These are phyloP conservation scores for Paecilomyces niveus DNA, from an alignment of 2,329 filamentous ascomycete species.

Conservation along the genomic window DNA sequence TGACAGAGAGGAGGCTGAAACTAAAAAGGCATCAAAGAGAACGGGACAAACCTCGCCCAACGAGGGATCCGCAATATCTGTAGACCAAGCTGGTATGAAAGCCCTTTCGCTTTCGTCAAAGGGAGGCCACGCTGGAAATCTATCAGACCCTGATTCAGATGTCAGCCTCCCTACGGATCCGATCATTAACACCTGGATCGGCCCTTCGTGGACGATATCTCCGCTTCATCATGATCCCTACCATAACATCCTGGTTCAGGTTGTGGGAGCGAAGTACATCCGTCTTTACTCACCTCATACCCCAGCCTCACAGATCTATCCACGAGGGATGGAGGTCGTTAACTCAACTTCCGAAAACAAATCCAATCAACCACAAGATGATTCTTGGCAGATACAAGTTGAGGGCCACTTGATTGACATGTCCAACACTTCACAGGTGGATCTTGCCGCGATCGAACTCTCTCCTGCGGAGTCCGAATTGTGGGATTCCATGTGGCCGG, in stretches of 20 bases:
- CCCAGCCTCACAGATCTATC: constrained; percentile 38
- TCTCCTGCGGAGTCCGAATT: constrained; percentile 35
- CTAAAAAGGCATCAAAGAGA: constrained; percentile 22
- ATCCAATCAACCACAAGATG: not conserved
- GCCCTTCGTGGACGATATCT: constrained; percentile 78
- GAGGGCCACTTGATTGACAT: constrained; percentile 58
- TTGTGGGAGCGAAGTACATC: constrained; percentile 88
- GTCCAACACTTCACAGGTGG: constrained; percentile 79
- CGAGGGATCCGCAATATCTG: not conserved
- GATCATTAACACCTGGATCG: constrained; percentile 86
- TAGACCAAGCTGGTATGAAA: not conserved
- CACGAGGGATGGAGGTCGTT: constrained; percentile 31
- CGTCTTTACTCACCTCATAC: constrained; percentile 69
- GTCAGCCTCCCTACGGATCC: constrained; percentile 41
- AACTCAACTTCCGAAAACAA: constrained; percentile 8
- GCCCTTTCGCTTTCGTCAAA: constrained; percentile 4
- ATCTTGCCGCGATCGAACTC: constrained; percentile 63
- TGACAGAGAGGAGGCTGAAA: constrained; percentile 15
- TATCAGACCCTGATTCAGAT: constrained; percentile 7
- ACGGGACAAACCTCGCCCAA: constrained; percentile 16
- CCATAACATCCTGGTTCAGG: constrained; percentile 84
- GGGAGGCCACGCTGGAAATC: constrained; percentile 4
- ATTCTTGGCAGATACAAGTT: constrained; percentile 1
- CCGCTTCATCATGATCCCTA: constrained; percentile 92
- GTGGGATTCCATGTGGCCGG: constrained; percentile 43